Evolutionary conservation across 2,329 filamentous ascomycete species (phyloP).

Genomic region (Pezicula carpinea): DNA sequence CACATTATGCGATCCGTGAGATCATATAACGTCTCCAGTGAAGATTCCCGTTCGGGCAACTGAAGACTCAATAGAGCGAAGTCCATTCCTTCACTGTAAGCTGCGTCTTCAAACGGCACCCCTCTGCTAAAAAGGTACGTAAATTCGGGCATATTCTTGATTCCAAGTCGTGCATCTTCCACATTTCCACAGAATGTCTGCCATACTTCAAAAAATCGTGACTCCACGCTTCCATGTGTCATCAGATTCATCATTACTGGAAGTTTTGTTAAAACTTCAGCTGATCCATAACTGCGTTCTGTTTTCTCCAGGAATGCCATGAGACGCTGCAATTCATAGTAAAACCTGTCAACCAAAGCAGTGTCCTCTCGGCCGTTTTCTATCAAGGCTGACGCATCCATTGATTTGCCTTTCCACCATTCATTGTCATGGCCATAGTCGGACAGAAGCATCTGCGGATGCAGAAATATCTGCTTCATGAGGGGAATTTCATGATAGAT

Average conservation of each 20-base stretch:
- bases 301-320: slow-evolving; percentile 60
- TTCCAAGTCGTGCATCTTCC: background rate
- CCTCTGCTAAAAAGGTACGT: slow-evolving; percentile 25
- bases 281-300: slow-evolving; percentile 54
- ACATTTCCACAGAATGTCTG: slow-evolving; percentile 9
- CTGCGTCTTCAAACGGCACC: slow-evolving; percentile 12
- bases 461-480: slow-evolving; percentile 50
- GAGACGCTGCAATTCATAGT: slow-evolving; percentile 55
- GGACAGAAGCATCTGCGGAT: slow-evolving; percentile 33
- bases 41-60: slow-evolving; percentile 19
- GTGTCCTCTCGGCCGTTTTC: slow-evolving; percentile 10
- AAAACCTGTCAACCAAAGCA: slow-evolving; percentile 33
- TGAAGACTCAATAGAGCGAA: slow-evolving; percentile 28
- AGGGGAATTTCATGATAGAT: slow-evolving; percentile 57
- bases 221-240: slow-evolving; percentile 21
- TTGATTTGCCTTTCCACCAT: slow-evolving; percentile 58
- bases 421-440: slow-evolving; percentile 51
- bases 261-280: slow-evolving; percentile 38
- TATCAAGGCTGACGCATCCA: slow-evolving; percentile 24
- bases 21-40: slow-evolving; percentile 27
- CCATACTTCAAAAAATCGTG: slow-evolving; percentile 23
- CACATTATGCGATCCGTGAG: slow-evolving; percentile 28
- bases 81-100: slow-evolving; percentile 9
- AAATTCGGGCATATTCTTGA: slow-evolving; percentile 7
- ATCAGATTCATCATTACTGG: slow-evolving; percentile 15